These are phyloP conservation scores for Aspergillus pseudoviridinutans DNA, from an alignment of 2,329 filamentous ascomycete species.

Conservation along the genomic window DNA sequence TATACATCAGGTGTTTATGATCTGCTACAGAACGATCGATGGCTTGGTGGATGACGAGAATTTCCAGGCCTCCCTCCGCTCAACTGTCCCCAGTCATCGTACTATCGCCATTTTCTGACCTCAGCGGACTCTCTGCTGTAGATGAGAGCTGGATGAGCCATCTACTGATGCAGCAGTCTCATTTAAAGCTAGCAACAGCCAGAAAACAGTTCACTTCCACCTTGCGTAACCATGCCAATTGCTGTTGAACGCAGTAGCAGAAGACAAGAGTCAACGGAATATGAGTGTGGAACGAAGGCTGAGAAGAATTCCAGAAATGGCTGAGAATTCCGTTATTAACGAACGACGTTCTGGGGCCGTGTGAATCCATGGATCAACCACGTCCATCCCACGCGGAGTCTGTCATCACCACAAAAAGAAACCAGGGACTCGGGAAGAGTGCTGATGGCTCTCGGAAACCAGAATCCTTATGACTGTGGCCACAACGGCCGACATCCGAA, in stretches of 20 bases:
- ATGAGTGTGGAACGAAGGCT: not conserved
- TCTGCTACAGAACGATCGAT: not conserved
- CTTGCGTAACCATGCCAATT: not conserved
- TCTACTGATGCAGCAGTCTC: not conserved
- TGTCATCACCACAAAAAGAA: not conserved
- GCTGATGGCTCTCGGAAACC: constrained; percentile 18
- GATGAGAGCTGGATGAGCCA: not conserved
- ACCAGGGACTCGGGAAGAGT: too few species aligned
- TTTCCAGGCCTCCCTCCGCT: not conserved
- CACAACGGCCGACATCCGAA: not conserved
- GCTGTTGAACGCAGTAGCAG: not conserved
- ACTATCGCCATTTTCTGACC: not conserved
- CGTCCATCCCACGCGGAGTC: not conserved
- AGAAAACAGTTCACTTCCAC: not conserved
- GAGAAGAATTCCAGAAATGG: not conserved
- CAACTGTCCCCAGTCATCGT: not conserved
- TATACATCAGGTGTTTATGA: not conserved
- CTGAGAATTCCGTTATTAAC: not conserved
- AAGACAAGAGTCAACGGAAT: not conserved
- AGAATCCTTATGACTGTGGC: constrained; percentile 14
- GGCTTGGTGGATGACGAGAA: not conserved
- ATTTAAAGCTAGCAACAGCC: not conserved
- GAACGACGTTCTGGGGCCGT: too few species aligned
- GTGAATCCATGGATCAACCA: too few species aligned
- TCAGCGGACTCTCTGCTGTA: too few species aligned